These are phyloP conservation scores for Acorus calamus DNA, from an alignment of 106 monocot species.

Conservation along the genomic window DNA sequence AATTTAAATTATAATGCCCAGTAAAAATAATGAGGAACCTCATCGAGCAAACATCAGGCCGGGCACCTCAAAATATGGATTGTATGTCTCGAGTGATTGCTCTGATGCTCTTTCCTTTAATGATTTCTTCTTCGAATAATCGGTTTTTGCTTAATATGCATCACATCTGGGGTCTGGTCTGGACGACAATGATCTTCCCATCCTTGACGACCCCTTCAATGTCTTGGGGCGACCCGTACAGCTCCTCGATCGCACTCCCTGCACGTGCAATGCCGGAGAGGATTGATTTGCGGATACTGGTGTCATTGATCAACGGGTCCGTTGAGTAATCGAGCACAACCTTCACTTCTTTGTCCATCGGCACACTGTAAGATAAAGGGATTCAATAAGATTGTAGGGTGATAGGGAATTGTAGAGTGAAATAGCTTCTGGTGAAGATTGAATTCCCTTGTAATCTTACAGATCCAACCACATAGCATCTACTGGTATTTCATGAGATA, in stretches of 20 bases:
- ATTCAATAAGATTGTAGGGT: background rate
- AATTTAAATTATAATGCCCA: no score
- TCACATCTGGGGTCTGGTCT: conserved; percentile 96
- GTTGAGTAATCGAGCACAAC: conserved; percentile 75
- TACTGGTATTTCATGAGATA: no score
- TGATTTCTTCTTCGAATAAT: no score
- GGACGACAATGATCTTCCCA: conserved; percentile 86
- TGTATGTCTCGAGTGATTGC: no score
- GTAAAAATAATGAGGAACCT: no score
- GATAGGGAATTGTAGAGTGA: no score
- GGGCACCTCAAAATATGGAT: no score
- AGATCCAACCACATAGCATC: no score
- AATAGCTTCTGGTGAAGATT: no score
- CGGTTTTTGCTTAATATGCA: background rate
- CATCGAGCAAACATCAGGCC: no score
- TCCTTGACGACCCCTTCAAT: conserved; percentile 94
- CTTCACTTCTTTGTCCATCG: conserved; percentile 82
- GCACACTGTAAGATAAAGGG: conserved; percentile 42
- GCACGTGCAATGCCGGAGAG: conserved; percentile 62
- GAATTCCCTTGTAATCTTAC: no score
- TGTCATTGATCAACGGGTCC: conserved; percentile 59
- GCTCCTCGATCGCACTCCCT: conserved; percentile 65
- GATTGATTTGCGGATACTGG: conserved; percentile 41
- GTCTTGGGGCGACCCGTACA: conserved; percentile 81
- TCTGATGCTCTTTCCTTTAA: no score